Percentiles rank a stretch among this genome's conserved stretches.
phyloP scores from a whole-genome alignment of 2,329 filamentous ascomycete species.

The Colletotrichum sp. region DNA sequence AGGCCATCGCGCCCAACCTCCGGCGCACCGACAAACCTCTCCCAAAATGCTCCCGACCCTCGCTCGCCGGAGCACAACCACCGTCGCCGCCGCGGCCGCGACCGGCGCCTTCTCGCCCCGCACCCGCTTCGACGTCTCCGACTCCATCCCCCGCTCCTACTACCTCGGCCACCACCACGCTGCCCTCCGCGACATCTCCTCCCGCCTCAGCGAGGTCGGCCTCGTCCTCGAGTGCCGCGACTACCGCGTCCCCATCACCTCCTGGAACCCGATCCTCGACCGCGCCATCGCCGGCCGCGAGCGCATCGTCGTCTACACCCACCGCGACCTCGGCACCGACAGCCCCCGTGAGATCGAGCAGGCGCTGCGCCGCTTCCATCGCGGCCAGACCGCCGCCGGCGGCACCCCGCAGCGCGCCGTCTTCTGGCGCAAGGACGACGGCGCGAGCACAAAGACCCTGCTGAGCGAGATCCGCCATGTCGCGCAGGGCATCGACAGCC shows the following conservation, averaged over 20 bases:
- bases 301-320: slow-evolving; percentile 89
- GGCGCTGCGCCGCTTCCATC: slow-evolving; percentile 35
- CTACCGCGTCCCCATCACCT: slow-evolving; percentile 87
- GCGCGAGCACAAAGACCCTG: slow-evolving; percentile 39
- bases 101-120: slow-evolving; percentile 74
- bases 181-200: slow-evolving; percentile 82
- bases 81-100: not conserved
- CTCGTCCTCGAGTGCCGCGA: slow-evolving; percentile 95
- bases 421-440: slow-evolving; percentile 48
- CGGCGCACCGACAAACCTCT: not conserved
- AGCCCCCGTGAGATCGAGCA: slow-evolving; percentile 25
- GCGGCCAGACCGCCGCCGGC: slow-evolving; percentile 25
- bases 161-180: slow-evolving; percentile 92
- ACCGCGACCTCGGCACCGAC: slow-evolving; percentile 72
- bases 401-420: slow-evolving; percentile 30
- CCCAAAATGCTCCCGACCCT: slow-evolving; percentile 16
- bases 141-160: slow-evolving; percentile 84
- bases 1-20: not conserved
- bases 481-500: slow-evolving; percentile 46
- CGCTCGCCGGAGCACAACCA: slow-evolving; percentile 15
- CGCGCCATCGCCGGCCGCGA: slow-evolving; percentile 73
- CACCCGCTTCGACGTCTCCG: slow-evolving; percentile 71
- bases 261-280: slow-evolving; percentile 89
- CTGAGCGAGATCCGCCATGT: slow-evolving; percentile 39
- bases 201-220: slow-evolving; percentile 78